These are phyloP conservation scores for Chenopodium berlandieri DNA, from an alignment of 148 eudicot species.

Conservation along the genomic window DNA sequence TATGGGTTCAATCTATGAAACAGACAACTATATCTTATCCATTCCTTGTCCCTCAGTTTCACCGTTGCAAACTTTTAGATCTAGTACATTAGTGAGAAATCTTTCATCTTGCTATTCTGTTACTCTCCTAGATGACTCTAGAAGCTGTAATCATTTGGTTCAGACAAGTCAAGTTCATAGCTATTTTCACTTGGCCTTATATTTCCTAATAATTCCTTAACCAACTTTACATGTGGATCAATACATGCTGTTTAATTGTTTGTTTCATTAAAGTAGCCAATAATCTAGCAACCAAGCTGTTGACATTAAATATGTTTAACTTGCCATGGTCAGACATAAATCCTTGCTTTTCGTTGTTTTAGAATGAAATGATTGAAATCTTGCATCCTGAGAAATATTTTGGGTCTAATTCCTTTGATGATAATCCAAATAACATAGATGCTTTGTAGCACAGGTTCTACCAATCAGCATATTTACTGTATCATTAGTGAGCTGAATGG, in stretches of 20 bases:
- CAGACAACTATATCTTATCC: background rate
- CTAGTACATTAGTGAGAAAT: background rate
- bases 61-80: background rate
- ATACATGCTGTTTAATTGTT: background rate
- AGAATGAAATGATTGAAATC: background rate
- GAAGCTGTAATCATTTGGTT: background rate
- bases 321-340: background rate
- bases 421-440: background rate
- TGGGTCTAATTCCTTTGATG: background rate
- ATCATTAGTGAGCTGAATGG: background rate
- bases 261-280: constrained; percentile 1
- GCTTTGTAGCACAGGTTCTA: constrained; percentile 11
- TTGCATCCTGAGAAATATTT: background rate
- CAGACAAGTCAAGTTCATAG: background rate
- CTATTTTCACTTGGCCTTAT: too few species aligned
- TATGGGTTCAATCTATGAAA: background rate
- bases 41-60: background rate
- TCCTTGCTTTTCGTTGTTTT: background rate
- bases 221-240: background rate
- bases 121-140: background rate
- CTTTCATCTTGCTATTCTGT: background rate
- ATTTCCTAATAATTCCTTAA: background rate
- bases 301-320: background rate
- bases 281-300: constrained; percentile 10
- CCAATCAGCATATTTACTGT: background rate